Evolutionary conservation across 768 basidiomycete genomes (phyloP), one percentile per base, ranked within the genome.

Genomic region (Rhodocollybia butyracea): DNA sequence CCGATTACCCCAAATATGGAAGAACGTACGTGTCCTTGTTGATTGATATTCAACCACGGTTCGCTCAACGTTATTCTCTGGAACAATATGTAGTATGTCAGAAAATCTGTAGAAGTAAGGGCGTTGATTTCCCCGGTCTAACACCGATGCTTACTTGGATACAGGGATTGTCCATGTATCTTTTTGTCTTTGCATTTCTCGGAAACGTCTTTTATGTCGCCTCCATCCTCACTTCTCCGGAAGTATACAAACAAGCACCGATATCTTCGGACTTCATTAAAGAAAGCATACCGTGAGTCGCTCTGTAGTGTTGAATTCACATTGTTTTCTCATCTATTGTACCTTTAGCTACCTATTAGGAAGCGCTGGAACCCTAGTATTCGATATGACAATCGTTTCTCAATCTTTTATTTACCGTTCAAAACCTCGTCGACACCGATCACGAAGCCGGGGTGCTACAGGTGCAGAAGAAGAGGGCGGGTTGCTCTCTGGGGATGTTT

Each of bases 1-100:
- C 3, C 84, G 97, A 57, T 71, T 99, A 63, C 97, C 97, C 21
- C 97, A 99, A 69, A 97, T 99, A 59, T 98, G 97, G 97, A 96
- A 95, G 71, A 98, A 98, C 65, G 95, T 97, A 69, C 68, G 93
- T 84, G 34, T 24, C 15, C 24, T 39, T 36, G 3, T 24, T 45
- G 15, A 22, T 5, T 19, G 19, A 26, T 22, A 3, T n/a, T 30
- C 2, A 12, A 27, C 22, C 32, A 41, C 29, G 21, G 47, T 27
- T 21, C 47, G 21, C 41, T 42, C 34, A 36, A 31, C 5, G 7
- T 45, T 6, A 41, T 29, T 50, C 1, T 58, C 51, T 46, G 59
- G 6, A 21, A 17, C 56, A 19, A 7, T 29, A 48, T n/a, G 13
- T 61, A 96, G 93, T 95, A 81, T 65, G 84, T 80, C 54, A 81